Conservation (phyloP, 345 rosid species). For the Pistacia integerrima region DNA sequence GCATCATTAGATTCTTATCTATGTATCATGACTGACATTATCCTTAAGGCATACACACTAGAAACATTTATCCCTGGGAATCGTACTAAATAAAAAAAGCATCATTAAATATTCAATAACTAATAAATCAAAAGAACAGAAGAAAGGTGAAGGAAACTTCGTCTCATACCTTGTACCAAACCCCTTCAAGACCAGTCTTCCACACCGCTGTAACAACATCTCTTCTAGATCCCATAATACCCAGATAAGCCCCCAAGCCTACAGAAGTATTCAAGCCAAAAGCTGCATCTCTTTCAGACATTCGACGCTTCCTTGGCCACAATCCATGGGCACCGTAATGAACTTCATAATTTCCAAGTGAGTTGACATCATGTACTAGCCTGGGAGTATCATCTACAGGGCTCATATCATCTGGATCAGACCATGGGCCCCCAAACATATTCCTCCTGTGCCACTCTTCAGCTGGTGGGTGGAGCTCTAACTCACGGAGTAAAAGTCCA, state of each 20-base stretch:
- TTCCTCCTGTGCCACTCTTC: constrained; percentile 99
- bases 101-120: neutral
- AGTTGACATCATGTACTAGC: constrained; percentile 40
- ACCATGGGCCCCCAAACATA: constrained; percentile 96
- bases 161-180: constrained; percentile 83
- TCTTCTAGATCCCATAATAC: constrained; percentile 98
- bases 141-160: neutral
- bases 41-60: neutral
- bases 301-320: constrained; percentile 95
- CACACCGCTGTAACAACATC: constrained; percentile 94
- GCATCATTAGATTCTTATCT: neutral
- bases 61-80: neutral
- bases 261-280: constrained; percentile 91
- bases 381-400: constrained; percentile 51
- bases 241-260: constrained; percentile 95
- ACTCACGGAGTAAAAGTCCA: constrained; percentile 89
- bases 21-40: neutral
- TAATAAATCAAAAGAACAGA: neutral
- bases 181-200: constrained; percentile 96
- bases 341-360: constrained; percentile 46
- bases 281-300: constrained; percentile 99
- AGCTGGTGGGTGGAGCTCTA: constrained; percentile 98
- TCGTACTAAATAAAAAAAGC: neutral
- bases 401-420: constrained; percentile 73
- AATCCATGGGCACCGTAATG: constrained; percentile 66